Base-by-base conservation (phyloP, 179 eudicot species). In the Beta macrorhiza region DNA sequence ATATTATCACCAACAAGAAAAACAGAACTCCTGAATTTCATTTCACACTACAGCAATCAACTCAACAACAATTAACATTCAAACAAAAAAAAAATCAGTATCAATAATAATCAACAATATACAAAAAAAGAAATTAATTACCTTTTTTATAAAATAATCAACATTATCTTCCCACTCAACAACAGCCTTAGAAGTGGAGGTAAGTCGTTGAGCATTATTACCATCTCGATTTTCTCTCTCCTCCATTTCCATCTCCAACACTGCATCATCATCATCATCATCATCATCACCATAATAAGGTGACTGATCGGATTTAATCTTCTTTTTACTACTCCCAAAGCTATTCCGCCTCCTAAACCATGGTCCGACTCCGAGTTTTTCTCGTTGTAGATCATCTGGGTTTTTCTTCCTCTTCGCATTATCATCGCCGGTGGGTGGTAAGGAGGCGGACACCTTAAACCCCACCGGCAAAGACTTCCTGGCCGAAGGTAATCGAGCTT, bases 81-180 rank as follows among this genome's bases (percentile, higher is more conserved):
- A 15, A n/a, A 56, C 67, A 75, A 44, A 80, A 76, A 32, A 29
- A 63, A 25, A 74, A 67, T 56, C 37, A 65, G 0, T 25, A 64
- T 42, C 22, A 71, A 29, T 16, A 55, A 56, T 13, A 61, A 2
- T 4, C n/a, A 79, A 74, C 14, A 78, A 75, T 25, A 65, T 13
- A 2, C 12, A 64, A 15, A 64, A 22, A 15, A 29, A 37, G 3
- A 56, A 56, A 11, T 25, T 63, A 79, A 75, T 22, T 83, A 94
- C 98, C 97, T 91, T 90, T 73, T 88, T 84, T 17, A 90, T 82
- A 68, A 93, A 91, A 87, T 90, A 93, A 78, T 85, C 90, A 82
- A 90, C 71, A 71, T 87, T 89, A 78, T 91, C 93, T 78, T 90
- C 89, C 89, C 92, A 91, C 73, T 88, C 90, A 25, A 90, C 92